Conservation (phyloP, 1,284 basidiomycete species). For the Papiliotrema fonsecae region DNA sequence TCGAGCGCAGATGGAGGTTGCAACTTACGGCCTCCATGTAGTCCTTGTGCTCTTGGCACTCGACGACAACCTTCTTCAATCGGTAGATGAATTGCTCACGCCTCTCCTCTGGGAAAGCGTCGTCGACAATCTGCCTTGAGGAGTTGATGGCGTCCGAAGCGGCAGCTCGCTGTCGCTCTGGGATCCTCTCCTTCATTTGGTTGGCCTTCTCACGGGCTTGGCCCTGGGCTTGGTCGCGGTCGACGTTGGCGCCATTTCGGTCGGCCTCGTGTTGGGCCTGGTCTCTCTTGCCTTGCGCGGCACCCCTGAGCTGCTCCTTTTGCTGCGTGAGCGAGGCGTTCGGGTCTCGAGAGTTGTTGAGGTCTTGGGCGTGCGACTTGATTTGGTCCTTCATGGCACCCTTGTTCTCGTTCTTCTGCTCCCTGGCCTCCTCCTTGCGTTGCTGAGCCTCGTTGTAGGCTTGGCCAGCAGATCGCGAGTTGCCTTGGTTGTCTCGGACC, state of each 20-base stretch:
- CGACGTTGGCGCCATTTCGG: conserved; percentile 45
- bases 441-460: conserved; percentile 40
- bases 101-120: conserved; percentile 82
- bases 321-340: conserved; percentile 41
- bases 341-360: conserved; percentile 48
- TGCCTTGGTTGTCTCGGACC: conserved; percentile 43
- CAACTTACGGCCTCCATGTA: conserved; percentile 63
- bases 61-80: conserved; percentile 54
- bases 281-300: conserved; percentile 44
- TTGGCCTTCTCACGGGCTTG: conserved; percentile 43
- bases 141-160: conserved; percentile 46
- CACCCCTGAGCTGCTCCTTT: conserved; percentile 35
- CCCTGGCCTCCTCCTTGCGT: conserved; percentile 51
- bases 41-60: conserved; percentile 87
- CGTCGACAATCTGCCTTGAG: conserved; percentile 65
- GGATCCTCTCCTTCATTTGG: conserved; percentile 54
- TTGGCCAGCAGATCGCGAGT: conserved; percentile 41
- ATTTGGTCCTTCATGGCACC: conserved; percentile 49
- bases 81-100: conserved; percentile 55
- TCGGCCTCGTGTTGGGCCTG: conserved; percentile 51
- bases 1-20: neutral
- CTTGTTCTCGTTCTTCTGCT: conserved; percentile 47
- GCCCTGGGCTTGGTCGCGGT: conserved; percentile 60
- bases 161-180: conserved; percentile 38
- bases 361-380: conserved; percentile 53